Percentiles rank a stretch among this genome's conserved stretches.
Evolutionary conservation across 257 asterid species (phyloP).

Genomic region (Leonotis leonurus): DNA sequence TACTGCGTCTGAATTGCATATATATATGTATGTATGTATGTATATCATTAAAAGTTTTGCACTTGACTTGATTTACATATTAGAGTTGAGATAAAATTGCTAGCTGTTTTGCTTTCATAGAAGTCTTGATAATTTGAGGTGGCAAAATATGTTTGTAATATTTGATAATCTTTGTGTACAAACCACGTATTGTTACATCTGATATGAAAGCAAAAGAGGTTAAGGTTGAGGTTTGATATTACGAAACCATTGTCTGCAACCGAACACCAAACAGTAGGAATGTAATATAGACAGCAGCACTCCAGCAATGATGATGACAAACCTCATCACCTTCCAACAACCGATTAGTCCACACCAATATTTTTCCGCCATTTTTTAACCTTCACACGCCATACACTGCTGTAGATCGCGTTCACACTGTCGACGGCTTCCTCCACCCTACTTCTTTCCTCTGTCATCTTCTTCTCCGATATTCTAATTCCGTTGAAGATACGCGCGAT

Average conservation of each 20-base stretch:
- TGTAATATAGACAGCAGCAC: constrained; percentile 20
- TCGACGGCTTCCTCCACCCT: constrained; percentile 34
- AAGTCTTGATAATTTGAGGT: too few relatives aligned
- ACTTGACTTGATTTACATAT: background rate
- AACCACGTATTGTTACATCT: too few relatives aligned
- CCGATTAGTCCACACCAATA: constrained; percentile 3
- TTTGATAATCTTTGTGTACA: too few relatives aligned
- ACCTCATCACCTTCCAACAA: constrained; percentile 19
- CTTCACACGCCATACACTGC: constrained; percentile 17
- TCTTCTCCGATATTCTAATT: constrained; percentile 26
- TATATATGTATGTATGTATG: too few relatives aligned
- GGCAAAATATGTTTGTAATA: too few relatives aligned
- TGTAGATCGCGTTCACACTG: constrained; percentile 28
- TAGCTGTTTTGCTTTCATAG: too few relatives aligned
- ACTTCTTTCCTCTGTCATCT: constrained; percentile 7
- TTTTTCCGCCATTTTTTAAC: constrained; percentile 15
- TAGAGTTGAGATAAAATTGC: too few relatives aligned
- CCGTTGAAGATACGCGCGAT: constrained; percentile 35
- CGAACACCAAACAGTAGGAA: too few relatives aligned
- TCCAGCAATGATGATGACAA: constrained; percentile 19
- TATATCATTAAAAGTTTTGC: background rate
- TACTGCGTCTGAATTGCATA: too few relatives aligned
- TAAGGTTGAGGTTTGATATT: too few relatives aligned
- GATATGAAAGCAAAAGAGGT: too few relatives aligned
- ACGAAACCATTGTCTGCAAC: too few relatives aligned